phyloP scores from a whole-genome alignment of 352 stramenopile species.

The Pelagophyceae sp. region DNA sequence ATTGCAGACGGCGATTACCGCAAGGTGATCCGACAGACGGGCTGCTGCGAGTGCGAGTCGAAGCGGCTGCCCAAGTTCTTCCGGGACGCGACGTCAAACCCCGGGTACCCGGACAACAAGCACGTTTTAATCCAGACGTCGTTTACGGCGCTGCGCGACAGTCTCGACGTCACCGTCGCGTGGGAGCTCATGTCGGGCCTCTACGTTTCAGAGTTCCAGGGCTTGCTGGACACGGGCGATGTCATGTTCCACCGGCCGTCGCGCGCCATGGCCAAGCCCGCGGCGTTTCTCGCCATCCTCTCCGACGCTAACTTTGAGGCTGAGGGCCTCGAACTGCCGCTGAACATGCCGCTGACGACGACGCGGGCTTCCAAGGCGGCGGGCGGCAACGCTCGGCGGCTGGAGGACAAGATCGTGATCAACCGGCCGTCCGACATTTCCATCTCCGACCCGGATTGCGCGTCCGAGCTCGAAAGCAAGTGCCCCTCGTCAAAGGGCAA shows the following conservation, averaged over 20 bases:
- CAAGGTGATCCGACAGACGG: conserved; percentile 29
- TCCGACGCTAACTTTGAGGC: conserved; percentile 58
- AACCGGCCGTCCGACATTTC: conserved; percentile 79
- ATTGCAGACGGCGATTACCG: conserved; percentile 50
- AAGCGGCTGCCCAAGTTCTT: conserved; percentile 79
- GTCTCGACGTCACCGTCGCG: conserved; percentile 71
- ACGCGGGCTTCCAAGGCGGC: background rate
- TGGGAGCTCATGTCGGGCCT: conserved; percentile 83
- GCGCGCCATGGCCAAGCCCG: conserved; percentile 55
- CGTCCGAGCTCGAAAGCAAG: background rate
- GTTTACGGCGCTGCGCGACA: conserved; percentile 47
- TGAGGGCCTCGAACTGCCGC: conserved; percentile 65
- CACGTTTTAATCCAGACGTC: conserved; percentile 71
- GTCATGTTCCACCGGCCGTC: conserved; percentile 74
- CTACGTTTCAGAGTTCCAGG: conserved; percentile 80
- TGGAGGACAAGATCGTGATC: conserved; percentile 53
- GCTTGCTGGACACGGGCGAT: conserved; percentile 69
- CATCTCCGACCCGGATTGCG: conserved; percentile 65
- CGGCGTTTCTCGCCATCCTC: conserved; percentile 63
- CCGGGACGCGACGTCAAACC: conserved; percentile 46
- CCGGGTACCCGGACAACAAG: conserved; percentile 86
- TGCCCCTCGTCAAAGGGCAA: background rate
- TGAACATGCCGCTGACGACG: conserved; percentile 75
- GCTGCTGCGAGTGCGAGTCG: conserved; percentile 74
- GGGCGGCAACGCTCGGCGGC: background rate